Conservation (phyloP, 345 rosid genomes). For the Mallotus nudiflorus region DNA sequence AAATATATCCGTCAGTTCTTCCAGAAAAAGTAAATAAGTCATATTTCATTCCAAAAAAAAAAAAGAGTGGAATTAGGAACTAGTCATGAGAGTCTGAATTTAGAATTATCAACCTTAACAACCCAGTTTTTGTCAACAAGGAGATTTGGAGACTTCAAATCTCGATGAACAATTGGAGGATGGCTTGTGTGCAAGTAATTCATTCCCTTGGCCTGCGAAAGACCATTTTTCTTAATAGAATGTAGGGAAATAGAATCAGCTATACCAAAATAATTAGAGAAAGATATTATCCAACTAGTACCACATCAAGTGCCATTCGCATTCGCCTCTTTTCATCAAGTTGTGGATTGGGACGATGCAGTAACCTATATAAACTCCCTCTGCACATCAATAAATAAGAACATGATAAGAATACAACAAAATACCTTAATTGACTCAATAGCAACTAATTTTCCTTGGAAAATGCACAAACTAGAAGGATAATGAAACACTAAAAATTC, state of each 20-base stretch:
- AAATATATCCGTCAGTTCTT: neutral
- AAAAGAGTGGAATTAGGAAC: neutral
- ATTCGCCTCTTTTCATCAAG: constrained; percentile 88
- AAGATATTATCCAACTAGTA: constrained; percentile 31
- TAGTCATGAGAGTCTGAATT: neutral
- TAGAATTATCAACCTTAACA: constrained; percentile 61
- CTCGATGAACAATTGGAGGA: constrained; percentile 96
- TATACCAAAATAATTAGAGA: constrained; percentile 1
- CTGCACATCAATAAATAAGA: constrained; percentile 38
- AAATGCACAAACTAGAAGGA: constrained; percentile 11
- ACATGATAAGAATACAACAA: neutral
- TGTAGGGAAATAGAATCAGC: neutral
- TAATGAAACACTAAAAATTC: neutral
- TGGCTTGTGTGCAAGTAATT: constrained; percentile 92
- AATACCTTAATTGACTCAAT: neutral
- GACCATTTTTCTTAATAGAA: constrained; percentile 10
- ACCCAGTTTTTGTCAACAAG: constrained; percentile 96
- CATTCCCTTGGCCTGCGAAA: constrained; percentile 91
- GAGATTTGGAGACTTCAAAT: constrained; percentile 93
- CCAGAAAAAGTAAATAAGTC: constrained; percentile 9
- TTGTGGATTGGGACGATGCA: constrained; percentile 75
- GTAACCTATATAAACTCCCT: constrained; percentile 90
- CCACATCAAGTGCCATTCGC: constrained; percentile 99
- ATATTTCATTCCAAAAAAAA: neutral
- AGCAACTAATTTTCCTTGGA: neutral